Percentiles rank a stretch among this genome's conserved stretches.
These are phyloP conservation scores for Hyphodiscus hymeniophilus DNA, from an alignment of 495 filamentous ascomycete genomes.

Conservation along the genomic window DNA sequence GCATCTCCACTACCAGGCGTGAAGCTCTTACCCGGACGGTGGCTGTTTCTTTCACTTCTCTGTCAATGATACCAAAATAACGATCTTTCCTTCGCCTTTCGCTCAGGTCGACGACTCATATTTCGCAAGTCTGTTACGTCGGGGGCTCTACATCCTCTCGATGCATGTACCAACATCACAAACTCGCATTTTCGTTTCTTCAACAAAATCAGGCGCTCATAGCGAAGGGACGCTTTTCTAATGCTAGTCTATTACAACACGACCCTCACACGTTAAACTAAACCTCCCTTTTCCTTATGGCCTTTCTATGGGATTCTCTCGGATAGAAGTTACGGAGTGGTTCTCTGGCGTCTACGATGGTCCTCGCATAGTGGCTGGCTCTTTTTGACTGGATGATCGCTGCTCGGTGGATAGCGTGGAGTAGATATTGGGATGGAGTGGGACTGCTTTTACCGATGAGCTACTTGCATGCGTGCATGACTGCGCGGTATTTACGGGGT, in stretches of 20 bases:
- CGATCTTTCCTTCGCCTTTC: slow-evolving; percentile 1
- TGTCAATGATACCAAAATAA: slow-evolving; percentile 18
- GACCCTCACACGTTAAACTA: not conserved
- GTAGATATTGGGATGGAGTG: slow-evolving; percentile 3
- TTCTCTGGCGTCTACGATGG: no score
- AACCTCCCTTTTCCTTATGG: no score
- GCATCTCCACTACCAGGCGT: not conserved
- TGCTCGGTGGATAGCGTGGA: slow-evolving; percentile 8
- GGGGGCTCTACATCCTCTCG: not conserved
- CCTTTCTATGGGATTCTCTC: no score
- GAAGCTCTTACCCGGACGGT: not conserved
- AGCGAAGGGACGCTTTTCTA: slow-evolving; percentile 5
- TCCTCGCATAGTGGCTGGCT: no score
- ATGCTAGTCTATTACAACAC: slow-evolving; percentile 5
- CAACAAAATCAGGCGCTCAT: slow-evolving; percentile 10
- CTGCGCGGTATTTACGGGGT: not conserved
- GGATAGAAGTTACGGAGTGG: no score
- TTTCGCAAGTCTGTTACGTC: not conserved
- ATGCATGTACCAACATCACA: not conserved
- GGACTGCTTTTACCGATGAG: not conserved
- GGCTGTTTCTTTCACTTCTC: slow-evolving; percentile 4
- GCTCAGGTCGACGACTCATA: not conserved
- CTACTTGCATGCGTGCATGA: not conserved
- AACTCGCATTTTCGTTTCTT: slow-evolving; percentile 6
- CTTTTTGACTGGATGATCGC: not conserved